phyloP scores from a whole-genome alignment of 2,329 filamentous ascomycete genomes.

The Monilinia polystroma region DNA sequence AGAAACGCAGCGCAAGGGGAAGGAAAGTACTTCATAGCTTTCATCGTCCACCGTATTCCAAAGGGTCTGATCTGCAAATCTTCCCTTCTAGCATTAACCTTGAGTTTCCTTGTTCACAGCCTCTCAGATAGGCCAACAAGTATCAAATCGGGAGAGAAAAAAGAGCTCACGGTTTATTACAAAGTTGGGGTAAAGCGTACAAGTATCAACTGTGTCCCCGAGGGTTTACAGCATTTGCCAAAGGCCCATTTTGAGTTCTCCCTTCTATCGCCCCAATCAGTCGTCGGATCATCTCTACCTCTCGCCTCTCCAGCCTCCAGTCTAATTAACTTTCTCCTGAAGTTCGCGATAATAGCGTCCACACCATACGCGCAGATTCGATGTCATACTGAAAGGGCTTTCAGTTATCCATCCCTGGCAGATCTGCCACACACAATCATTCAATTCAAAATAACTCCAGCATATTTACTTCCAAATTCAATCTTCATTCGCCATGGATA shows the following conservation, averaged over 20 bases:
- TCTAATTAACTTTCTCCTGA: constrained; percentile 13
- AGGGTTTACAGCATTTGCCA: not conserved
- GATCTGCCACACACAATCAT: constrained; percentile 12
- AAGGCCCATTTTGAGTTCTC: not conserved
- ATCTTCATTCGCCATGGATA: constrained; percentile 36
- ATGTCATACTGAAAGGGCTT: constrained; percentile 23
- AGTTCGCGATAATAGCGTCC: constrained; percentile 21
- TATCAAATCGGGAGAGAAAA: no score
- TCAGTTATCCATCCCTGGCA: constrained; percentile 17
- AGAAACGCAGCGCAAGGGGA: not conserved
- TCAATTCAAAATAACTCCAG: not conserved
- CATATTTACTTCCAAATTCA: not conserved
- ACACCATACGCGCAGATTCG: constrained; percentile 5
- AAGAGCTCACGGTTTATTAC: not conserved
- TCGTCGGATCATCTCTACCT: not conserved
- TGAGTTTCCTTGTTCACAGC: not conserved
- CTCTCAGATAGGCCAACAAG: constrained; percentile 8
- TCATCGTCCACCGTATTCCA: constrained; percentile 16
- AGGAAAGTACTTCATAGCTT: constrained; percentile 14
- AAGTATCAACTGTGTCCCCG: not conserved
- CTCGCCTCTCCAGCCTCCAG: not conserved
- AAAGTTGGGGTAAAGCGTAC: not conserved
- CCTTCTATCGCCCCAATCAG: constrained; percentile 2
- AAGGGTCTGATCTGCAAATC: constrained; percentile 22
- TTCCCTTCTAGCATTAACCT: constrained; percentile 21